A percentile compares a stretch with the other conserved stretches of the same genome.
Conservation (phyloP, 1,284 basidiomycete genomes). For the Irpex rosettiformis region DNA sequence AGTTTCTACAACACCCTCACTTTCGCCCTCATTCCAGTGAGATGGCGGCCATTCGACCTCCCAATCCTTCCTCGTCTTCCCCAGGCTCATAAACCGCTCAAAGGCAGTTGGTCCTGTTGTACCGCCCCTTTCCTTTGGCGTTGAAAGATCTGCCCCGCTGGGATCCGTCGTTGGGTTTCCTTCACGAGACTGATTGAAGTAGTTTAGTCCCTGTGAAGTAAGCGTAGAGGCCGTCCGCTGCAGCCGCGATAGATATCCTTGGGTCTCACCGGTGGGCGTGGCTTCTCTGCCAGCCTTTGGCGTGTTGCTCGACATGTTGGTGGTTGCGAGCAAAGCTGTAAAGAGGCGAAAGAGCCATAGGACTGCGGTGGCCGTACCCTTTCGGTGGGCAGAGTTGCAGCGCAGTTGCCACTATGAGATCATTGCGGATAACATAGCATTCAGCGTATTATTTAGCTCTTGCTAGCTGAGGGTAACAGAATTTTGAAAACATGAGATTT, state of each 20-base stretch:
- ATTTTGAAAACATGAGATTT: too few relatives aligned
- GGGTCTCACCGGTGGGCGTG: neutral
- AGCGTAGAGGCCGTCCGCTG: neutral
- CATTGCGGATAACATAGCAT: neutral
- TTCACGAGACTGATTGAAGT: neutral
- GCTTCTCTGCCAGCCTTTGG: neutral
- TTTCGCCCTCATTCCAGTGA: conserved; percentile 11
- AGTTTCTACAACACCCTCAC: neutral
- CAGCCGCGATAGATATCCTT: conserved; percentile 1
- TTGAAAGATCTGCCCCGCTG: conserved; percentile 1
- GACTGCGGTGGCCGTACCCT: neutral
- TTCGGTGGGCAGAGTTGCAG: neutral
- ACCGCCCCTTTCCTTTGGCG: conserved; percentile 1
- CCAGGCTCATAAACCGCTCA: conserved; percentile 19
- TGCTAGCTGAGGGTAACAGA: too few relatives aligned
- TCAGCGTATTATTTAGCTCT: neutral
- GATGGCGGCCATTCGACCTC: conserved; percentile 16
- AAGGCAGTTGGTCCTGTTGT: conserved; percentile 17
- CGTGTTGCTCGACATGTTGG: neutral
- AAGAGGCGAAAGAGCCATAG: neutral
- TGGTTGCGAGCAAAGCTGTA: neutral
- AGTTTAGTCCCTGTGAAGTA: neutral
- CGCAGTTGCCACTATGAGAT: conserved; percentile 2
- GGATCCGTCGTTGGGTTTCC: neutral
- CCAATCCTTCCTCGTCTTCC: conserved; percentile 16